Evolutionary conservation across 2,329 filamentous ascomycete species (phyloP).

Genomic region (Aspergillus ochraceoroseus): DNA sequence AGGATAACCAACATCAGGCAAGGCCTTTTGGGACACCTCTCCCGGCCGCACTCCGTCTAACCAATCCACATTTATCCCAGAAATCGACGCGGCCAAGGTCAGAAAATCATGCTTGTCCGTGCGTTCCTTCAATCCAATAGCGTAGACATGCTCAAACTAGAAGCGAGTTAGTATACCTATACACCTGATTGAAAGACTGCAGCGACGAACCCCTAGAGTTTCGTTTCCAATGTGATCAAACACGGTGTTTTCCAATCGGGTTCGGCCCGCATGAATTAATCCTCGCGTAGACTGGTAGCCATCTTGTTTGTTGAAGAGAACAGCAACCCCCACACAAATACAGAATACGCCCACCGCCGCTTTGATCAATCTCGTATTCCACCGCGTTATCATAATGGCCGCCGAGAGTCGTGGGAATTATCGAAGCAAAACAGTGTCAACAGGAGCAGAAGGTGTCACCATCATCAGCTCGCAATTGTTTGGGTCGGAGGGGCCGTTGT

Average conservation of each 20-base stretch:
- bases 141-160: constrained; percentile 46
- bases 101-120: constrained; percentile 50
- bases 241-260: constrained; percentile 16
- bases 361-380: constrained; percentile 12
- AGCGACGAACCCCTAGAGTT: constrained; percentile 25
- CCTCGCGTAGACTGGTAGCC: constrained; percentile 10
- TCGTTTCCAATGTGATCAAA: constrained; percentile 26
- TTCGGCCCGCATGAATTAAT: constrained; percentile 9
- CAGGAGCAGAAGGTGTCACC: no score
- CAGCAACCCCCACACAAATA: constrained; percentile 2
- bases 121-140: constrained; percentile 46
- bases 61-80: constrained; percentile 44
- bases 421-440: no score
- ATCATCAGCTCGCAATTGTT: no score
- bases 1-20: constrained; percentile 31
- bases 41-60: constrained; percentile 44
- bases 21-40: constrained; percentile 41
- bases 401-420: no score
- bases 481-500: no score
- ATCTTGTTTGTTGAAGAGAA: constrained; percentile 9
- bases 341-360: constrained; percentile 4
- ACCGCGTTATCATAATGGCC: constrained; percentile 4
- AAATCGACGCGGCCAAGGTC: constrained; percentile 41
- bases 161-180: not conserved
- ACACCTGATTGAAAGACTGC: not conserved